Evolutionary conservation across 2,329 filamentous ascomycete species (phyloP).

Genomic region (Pleurostoma richardsiae): DNA sequence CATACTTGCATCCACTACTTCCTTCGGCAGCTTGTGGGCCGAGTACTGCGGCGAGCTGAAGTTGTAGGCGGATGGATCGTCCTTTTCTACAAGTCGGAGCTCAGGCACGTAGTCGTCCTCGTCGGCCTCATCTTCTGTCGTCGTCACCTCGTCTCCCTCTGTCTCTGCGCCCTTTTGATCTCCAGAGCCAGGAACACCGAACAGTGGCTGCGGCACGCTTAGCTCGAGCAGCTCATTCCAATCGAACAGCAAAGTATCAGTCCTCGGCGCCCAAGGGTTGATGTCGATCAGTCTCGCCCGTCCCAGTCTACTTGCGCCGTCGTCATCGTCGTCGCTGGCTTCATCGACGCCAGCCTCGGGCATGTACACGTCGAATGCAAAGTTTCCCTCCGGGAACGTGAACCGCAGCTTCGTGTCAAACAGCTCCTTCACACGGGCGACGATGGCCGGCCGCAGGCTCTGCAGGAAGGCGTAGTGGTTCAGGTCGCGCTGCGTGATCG

Average conservation of each 20-base stretch:
- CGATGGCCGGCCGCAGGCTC: constrained; percentile 58
- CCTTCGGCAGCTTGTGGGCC: constrained; percentile 89
- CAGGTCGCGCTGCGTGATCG: constrained; percentile 81
- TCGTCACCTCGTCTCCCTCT: constrained; percentile 26
- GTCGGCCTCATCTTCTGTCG: constrained; percentile 37
- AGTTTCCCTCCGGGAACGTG: constrained; percentile 78
- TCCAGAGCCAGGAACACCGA: constrained; percentile 37
- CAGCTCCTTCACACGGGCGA: constrained; percentile 67
- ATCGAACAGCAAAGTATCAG: constrained; percentile 82
- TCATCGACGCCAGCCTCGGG: constrained; percentile 53
- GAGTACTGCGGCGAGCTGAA: constrained; percentile 86
- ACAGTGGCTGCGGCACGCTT: constrained; percentile 53
- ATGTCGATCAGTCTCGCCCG: constrained; percentile 86
- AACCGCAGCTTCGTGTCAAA: constrained; percentile 69
- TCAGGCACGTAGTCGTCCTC: constrained; percentile 64
- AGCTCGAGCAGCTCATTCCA: constrained; percentile 83
- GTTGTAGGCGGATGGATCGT: constrained; percentile 84
- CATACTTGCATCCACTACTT: constrained; percentile 72
- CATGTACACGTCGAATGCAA: constrained; percentile 90
- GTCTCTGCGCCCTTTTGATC: constrained; percentile 20
- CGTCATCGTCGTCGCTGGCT: constrained; percentile 36
- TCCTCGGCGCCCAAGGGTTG: constrained; percentile 88
- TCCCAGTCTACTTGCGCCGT: constrained; percentile 53
- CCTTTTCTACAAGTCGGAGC: constrained; percentile 73
- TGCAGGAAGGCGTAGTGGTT: constrained; percentile 84